Base-by-base conservation (phyloP, 2,329 filamentous ascomycete genomes). In the Neofusicoccum sp. region DNA sequence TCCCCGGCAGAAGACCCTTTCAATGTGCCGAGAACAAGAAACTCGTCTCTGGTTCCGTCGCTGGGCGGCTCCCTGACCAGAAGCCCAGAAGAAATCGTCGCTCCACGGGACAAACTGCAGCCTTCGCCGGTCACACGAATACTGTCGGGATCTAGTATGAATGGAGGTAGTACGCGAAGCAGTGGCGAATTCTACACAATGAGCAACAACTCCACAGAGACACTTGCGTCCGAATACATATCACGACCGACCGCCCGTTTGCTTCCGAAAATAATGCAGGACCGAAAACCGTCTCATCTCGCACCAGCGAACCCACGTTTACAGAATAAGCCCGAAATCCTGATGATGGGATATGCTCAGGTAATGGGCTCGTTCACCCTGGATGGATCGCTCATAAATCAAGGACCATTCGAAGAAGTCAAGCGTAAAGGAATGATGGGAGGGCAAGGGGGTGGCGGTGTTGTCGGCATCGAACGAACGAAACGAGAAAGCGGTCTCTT, bases 271-370 rank as follows among this genome's bases (percentile, higher is more conserved):
- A 33, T 56, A 9, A 41, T 44, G 26, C 60, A 57, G 28, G 30
- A 60, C 14, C 63, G 62, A 14, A 61, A 44, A 12, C 36, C 53
- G 6, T 63, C 64, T 40, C 61, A 74, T 51, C 68, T 62, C 76
- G 78, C 40, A 11, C 48, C 20, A 16, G 20, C 4, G 28, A 38
- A 63, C 0, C 65, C 68, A 1, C 67, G 62, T 6, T 65, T 61
- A n/a, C 67, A 67, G 28, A 69, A 68, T 64, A 67, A 69, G 80
- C 86, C 90, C 0, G 93, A 98, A 72, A 88, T 89, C 1, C 78
- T 99, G 58, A 96, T 99, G 86, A 99, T 99, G 95, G 95, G 93
- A 0, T 99, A 96, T 75, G 93, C 91, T 2, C 95, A 99, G 68
- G 86, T 98, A 2, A 90, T 91, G 74, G 95, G 95, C 3, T 93